Evolutionary conservation across 176 grass and related monocot genomes (phyloP).

Genomic region (Miscanthus lutarioriparius): DNA sequence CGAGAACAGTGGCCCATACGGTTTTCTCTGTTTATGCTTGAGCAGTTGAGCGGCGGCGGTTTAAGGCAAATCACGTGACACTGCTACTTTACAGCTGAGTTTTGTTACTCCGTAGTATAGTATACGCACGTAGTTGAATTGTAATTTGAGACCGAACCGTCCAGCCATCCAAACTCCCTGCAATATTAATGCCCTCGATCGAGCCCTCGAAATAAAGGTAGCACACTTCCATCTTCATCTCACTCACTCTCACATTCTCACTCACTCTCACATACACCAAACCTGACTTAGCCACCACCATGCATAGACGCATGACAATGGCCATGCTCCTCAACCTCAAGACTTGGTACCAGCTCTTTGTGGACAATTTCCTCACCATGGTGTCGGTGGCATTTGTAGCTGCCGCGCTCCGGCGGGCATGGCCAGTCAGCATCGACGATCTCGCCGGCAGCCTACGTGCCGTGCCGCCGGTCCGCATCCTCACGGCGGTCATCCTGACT

Average conservation of each 20-base stretch:
- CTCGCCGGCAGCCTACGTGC: background rate
- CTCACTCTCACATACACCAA: background rate
- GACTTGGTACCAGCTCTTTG: background rate
- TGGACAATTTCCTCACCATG: constrained; percentile 23
- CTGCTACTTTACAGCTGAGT: background rate
- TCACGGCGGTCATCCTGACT: background rate
- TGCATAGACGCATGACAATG: background rate
- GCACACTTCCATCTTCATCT: background rate
- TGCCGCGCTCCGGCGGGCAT: background rate
- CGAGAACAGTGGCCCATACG: background rate
- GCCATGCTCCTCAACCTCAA: constrained; percentile 20
- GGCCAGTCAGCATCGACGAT: background rate
- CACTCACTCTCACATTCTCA: no score
- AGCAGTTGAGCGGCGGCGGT: background rate
- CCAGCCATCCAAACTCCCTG: no score
- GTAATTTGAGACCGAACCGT: no score
- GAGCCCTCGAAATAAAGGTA: background rate
- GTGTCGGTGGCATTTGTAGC: background rate
- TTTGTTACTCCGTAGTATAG: no score
- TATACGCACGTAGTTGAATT: no score
- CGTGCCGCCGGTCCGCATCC: background rate
- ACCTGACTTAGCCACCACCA: background rate
- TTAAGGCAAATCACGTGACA: background rate
- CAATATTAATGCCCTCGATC: background rate
- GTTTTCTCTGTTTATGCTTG: background rate